Conservation (phyloP, 2,329 filamentous ascomycete species). For the Fusarium newnesense region DNA sequence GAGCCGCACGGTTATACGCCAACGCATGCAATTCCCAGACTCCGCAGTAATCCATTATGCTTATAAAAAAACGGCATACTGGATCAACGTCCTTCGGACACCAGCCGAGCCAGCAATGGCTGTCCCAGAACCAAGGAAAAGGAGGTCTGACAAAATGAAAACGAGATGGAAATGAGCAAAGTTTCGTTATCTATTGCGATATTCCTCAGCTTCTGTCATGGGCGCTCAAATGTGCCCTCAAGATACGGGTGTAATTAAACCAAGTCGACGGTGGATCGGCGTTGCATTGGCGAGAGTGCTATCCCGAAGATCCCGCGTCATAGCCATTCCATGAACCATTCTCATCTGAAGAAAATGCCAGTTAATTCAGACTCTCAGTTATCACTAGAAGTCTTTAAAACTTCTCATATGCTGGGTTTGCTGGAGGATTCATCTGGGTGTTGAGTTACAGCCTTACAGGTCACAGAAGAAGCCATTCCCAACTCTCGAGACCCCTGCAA, state of each 20-base stretch:
- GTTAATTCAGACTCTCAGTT: rapidly evolving
- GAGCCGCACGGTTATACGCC: background rate
- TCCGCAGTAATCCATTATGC: background rate
- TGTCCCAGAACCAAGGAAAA: background rate
- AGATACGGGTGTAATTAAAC: background rate
- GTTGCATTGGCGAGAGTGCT: slow-evolving; percentile 1
- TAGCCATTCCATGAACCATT: background rate
- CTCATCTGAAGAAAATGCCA: background rate
- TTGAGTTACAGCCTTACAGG: background rate
- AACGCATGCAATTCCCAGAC: background rate
- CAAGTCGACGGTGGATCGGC: background rate
- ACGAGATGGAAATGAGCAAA: background rate
- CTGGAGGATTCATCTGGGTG: background rate
- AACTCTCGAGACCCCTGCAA: background rate
- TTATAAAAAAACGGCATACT: background rate
- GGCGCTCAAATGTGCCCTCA: slow-evolving; percentile 19
- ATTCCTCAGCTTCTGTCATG: background rate
- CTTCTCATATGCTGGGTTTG: rapidly evolving
- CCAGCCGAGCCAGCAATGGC: background rate
- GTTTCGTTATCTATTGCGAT: background rate
- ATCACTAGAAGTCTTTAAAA: rapidly evolving
- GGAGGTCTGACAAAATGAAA: background rate
- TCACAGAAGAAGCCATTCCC: background rate
- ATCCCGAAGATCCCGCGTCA: background rate
- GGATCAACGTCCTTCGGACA: background rate